Evolutionary conservation across 306 rosid species (phyloP).

Genomic region (Macrotyloma uniflorum): DNA sequence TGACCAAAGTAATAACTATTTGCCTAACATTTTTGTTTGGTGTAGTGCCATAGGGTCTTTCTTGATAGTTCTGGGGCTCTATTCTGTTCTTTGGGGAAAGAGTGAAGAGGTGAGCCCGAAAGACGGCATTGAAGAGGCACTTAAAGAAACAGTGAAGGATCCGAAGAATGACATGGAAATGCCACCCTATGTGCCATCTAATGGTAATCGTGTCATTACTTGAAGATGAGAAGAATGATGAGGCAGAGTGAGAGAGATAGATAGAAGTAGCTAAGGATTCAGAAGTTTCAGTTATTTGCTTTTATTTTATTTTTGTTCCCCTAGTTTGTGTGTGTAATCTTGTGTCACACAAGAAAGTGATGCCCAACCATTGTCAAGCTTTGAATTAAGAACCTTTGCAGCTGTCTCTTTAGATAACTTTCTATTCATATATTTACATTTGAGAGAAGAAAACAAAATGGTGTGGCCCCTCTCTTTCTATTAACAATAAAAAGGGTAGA

Average conservation of each 20-base stretch:
- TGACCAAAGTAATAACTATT: neutral
- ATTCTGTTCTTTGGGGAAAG: conserved; percentile 84
- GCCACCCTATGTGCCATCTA: conserved; percentile 30
- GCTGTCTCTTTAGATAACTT: neutral
- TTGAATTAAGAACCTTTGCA: neutral
- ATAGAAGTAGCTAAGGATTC: neutral
- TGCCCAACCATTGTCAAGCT: neutral
- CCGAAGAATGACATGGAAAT: conserved; percentile 45
- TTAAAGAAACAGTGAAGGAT: conserved; percentile 11
- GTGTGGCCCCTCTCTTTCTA: too few relatives aligned
- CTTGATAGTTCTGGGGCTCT: conserved; percentile 68
- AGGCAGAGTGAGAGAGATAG: neutral
- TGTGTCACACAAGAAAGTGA: neutral
- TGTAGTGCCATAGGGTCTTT: conserved; percentile 63
- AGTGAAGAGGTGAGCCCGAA: conserved; percentile 48
- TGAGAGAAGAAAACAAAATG: too few relatives aligned
- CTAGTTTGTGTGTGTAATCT: neutral
- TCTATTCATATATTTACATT: too few relatives aligned
- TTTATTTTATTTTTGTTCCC: neutral
- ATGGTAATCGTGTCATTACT: conserved; percentile 11
- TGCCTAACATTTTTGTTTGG: neutral
- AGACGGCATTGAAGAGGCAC: neutral
- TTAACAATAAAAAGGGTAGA: too few relatives aligned
- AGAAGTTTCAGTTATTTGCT: neutral
- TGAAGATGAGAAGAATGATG: neutral